Conservation (phyloP, 306 rosid species). For the Benincasa hispida region DNA sequence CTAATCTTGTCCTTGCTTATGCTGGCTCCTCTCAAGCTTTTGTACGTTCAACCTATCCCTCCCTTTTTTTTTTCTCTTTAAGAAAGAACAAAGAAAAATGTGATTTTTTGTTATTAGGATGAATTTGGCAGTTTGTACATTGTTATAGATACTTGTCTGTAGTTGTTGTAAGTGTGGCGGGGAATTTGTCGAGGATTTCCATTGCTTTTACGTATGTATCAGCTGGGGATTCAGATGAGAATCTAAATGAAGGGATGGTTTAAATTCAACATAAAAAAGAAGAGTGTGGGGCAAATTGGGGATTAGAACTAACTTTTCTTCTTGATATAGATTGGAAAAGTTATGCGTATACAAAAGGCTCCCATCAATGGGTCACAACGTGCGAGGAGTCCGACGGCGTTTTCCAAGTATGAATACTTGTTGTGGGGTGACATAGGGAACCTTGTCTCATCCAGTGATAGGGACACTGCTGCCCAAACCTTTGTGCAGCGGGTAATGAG, state of each 20-base stretch:
- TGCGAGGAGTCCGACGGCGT: conserved; percentile 28
- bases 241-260: background rate
- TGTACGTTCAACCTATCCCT: conserved; percentile 21
- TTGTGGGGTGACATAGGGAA: conserved; percentile 57
- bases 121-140: background rate
- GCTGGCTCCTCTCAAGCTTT: conserved; percentile 50
- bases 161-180: background rate
- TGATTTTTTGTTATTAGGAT: background rate
- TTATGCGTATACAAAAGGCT: conserved; percentile 63
- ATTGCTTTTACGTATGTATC: background rate
- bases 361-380: conserved; percentile 20
- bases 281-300: background rate
- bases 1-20: conserved; percentile 73
- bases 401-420: conserved; percentile 39
- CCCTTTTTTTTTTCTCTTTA: background rate
- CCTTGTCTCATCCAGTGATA: conserved; percentile 35
- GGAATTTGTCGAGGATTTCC: background rate
- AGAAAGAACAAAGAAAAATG: too few species aligned
- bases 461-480: conserved; percentile 33
- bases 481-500: conserved; percentile 54
- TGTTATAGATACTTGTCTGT: background rate
- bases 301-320: background rate
- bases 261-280: background rate
- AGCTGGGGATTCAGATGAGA: background rate
- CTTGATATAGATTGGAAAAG: conserved; percentile 50